Evolutionary conservation across 768 basidiomycete genomes (phyloP).

Genomic region (Infundibulicybe gibba): DNA sequence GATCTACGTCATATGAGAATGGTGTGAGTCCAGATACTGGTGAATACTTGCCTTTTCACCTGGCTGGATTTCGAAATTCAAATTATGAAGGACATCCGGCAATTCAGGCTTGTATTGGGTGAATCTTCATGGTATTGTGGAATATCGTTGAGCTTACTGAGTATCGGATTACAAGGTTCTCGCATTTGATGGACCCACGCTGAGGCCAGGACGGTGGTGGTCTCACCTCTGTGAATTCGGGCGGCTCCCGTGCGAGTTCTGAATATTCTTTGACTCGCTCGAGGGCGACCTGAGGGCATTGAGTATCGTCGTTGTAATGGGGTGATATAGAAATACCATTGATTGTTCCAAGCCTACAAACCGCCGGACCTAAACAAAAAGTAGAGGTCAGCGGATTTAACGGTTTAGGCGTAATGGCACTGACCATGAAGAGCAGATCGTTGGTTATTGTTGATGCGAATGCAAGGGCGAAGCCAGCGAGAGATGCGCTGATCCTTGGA

Average conservation of each 20-base stretch:
- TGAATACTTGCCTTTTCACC: constrained; percentile 65
- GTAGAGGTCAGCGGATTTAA: background rate
- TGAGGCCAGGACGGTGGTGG: constrained; percentile 80
- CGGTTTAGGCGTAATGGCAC: constrained; percentile 4
- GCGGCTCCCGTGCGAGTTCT: constrained; percentile 69
- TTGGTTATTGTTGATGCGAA: constrained; percentile 76
- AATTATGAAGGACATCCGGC: constrained; percentile 77
- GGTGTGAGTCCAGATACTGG: background rate
- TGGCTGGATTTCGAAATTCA: constrained; percentile 71
- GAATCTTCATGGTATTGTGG: background rate
- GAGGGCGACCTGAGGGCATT: constrained; percentile 57
- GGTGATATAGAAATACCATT: constrained; percentile 52
- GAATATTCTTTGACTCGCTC: constrained; percentile 93
- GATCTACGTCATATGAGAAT: constrained; percentile 30
- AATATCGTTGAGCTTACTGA: constrained; percentile 44
- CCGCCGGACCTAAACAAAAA: constrained; percentile 50
- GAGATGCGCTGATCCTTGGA: constrained; percentile 71
- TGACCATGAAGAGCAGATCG: constrained; percentile 67
- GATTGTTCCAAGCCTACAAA: constrained; percentile 90
- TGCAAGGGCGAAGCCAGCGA: constrained; percentile 83
- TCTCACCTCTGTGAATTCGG: constrained; percentile 86
- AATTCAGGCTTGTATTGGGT: constrained; percentile 64
- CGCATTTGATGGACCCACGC: constrained; percentile 61
- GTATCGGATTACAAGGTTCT: constrained; percentile 75
- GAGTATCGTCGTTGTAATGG: background rate